Percentiles rank a stretch among this genome's conserved stretches.
phyloP scores from a whole-genome alignment of 73 alveolate species.

The Uronychia binucleata region DNA sequence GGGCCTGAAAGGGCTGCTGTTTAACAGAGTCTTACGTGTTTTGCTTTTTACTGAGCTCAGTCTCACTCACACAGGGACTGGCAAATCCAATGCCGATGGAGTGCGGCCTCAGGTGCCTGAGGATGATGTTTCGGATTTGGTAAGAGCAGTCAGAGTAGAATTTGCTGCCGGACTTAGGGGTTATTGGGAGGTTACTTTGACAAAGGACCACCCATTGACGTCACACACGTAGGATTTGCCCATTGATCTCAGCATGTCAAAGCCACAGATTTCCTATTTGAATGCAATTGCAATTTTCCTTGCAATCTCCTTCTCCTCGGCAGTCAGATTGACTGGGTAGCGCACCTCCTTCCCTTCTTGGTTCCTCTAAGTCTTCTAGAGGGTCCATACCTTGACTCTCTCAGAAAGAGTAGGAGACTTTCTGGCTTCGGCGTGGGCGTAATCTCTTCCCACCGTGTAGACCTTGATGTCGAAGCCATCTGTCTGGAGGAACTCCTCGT shows the following conservation, averaged over 20 bases:
- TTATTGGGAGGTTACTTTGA: too few species aligned
- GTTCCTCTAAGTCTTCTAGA: too few species aligned
- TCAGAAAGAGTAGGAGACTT: conserved; percentile 96
- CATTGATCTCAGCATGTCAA: conserved; percentile 93
- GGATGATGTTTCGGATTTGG: conserved; percentile 43
- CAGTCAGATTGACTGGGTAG: conserved; percentile 95
- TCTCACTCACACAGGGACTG: background rate
- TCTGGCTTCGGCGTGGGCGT: conserved; percentile 98
- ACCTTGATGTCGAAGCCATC: conserved; percentile 98
- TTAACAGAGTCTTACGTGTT: too few species aligned
- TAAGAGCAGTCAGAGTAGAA: conserved; percentile 52
- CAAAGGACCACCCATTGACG: conserved; percentile 98
- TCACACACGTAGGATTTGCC: conserved; percentile 97
- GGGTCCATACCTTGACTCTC: too few species aligned
- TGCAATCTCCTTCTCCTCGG: conserved; percentile 94
- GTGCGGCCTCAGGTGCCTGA: background rate
- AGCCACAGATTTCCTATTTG: conserved; percentile 96
- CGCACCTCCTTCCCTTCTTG: conserved; percentile 97
- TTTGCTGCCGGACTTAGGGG: conserved; percentile 38
- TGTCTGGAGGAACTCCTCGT: conserved; percentile 90
- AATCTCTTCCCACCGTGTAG: conserved; percentile 95
- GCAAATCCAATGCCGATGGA: conserved; percentile 9
- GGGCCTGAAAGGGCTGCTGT: conserved; percentile 47
- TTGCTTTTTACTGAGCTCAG: background rate
- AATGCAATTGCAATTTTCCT: conserved; percentile 87